phyloP scores from a whole-genome alignment of 2,329 filamentous ascomycete genomes.

The Ophiostoma himal-ulmi region DNA sequence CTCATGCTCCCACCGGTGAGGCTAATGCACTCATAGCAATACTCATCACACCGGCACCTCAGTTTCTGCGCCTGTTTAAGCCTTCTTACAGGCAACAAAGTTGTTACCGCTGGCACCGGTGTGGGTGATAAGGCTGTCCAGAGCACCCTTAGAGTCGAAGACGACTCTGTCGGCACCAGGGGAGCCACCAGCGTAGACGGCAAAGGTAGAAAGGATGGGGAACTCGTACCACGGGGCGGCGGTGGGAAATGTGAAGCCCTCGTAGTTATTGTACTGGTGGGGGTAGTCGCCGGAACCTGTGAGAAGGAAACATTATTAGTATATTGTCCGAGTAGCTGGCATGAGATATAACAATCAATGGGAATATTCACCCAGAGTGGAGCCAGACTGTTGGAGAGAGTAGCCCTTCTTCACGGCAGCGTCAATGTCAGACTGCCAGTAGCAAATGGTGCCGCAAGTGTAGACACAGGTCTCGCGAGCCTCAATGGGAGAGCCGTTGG shows the following conservation, averaged over 20 bases:
- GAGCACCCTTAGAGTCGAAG: constrained; percentile 49
- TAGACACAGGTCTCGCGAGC: constrained; percentile 32
- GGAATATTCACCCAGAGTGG: constrained; percentile 27
- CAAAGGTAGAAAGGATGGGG: constrained; percentile 36
- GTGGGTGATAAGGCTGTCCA: constrained; percentile 59
- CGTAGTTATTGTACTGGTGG: constrained; percentile 41
- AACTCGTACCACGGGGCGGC: constrained; percentile 40
- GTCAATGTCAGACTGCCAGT: constrained; percentile 34
- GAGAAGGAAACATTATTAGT: background rate
- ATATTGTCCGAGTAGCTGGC: background rate
- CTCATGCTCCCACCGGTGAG: background rate
- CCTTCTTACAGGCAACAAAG: constrained; percentile 51
- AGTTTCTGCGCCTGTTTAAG: background rate
- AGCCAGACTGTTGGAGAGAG: constrained; percentile 29
- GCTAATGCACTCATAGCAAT: background rate
- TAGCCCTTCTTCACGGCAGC: constrained; percentile 35
- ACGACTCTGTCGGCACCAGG: constrained; percentile 59
- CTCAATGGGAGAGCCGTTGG: constrained; percentile 25
- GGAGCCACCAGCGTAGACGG: constrained; percentile 44
- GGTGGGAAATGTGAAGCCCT: constrained; percentile 40
- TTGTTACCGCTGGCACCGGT: constrained; percentile 57
- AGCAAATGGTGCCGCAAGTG: constrained; percentile 37
- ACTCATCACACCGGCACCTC: background rate
- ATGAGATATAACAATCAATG: background rate
- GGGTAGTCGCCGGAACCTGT: constrained; percentile 35